phyloP scores from a whole-genome alignment of 257 asterid species.

The Sherardia arvensis region DNA sequence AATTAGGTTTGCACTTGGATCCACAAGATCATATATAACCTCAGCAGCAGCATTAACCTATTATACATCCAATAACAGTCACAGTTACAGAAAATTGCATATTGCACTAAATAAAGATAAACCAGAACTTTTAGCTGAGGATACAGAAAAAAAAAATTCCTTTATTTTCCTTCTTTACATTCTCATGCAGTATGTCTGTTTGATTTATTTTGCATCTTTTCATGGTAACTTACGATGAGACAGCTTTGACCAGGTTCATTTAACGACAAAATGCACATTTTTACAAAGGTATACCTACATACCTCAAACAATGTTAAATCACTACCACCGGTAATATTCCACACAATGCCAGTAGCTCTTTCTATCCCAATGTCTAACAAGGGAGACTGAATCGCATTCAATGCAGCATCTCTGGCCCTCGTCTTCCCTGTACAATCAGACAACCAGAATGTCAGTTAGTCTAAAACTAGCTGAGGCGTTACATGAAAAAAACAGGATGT shows the following conservation, averaged over 20 bases:
- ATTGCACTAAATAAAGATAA: not conserved
- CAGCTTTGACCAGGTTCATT: not conserved
- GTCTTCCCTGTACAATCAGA: constrained; percentile 58
- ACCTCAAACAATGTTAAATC: constrained; percentile 94
- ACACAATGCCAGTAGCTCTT: constrained; percentile 95
- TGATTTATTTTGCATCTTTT: not conserved
- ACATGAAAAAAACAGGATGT: not conserved
- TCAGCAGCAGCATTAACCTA: constrained; percentile 95
- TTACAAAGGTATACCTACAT: constrained; percentile 2
- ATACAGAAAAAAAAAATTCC: not conserved
- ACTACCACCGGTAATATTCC: constrained; percentile 94
- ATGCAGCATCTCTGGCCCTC: constrained; percentile 91
- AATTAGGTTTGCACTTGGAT: constrained; percentile 90
- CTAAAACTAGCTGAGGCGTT: not conserved
- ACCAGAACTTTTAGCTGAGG: not conserved
- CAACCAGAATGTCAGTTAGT: constrained; percentile 12
- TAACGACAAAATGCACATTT: not conserved
- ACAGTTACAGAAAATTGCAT: not conserved
- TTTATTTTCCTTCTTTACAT: not conserved
- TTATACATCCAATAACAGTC: constrained; percentile 1
- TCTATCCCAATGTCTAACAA: constrained; percentile 82
- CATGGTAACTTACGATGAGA: not conserved
- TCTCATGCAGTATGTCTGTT: not conserved
- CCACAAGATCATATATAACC: constrained; percentile 91
- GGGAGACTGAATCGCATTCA: constrained; percentile 88